Conservation (phyloP, 2,329 filamentous ascomycete genomes). For the Penicillium sp. region DNA sequence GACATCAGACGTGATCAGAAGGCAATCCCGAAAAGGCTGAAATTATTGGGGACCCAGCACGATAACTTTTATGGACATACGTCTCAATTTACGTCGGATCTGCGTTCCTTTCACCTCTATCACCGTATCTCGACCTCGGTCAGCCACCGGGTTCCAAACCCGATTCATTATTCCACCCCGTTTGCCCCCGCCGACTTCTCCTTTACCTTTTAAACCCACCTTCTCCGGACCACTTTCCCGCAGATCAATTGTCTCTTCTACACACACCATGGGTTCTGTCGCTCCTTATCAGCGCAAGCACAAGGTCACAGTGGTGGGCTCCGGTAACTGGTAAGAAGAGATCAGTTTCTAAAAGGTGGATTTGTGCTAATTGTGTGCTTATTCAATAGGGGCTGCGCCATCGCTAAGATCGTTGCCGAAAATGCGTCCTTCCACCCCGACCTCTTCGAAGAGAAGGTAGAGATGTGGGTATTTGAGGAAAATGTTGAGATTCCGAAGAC, state of each 20-base stretch:
- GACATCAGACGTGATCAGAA: constrained; percentile 6
- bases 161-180: constrained; percentile 13
- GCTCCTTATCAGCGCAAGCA: constrained; percentile 30
- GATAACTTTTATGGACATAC: constrained; percentile 13
- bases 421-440: constrained; percentile 70
- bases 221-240: constrained; percentile 11
- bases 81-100: constrained; percentile 17
- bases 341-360: constrained; percentile 28
- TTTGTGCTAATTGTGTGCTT: constrained; percentile 67
- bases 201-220: constrained; percentile 16
- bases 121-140: constrained; percentile 24
- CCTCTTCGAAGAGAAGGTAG: constrained; percentile 77
- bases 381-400: constrained; percentile 79
- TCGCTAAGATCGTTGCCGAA: constrained; percentile 92
- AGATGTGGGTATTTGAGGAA: constrained; percentile 99
- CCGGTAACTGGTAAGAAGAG: constrained; percentile 72
- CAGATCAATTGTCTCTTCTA: constrained; percentile 18
- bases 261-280: constrained; percentile 28
- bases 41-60: constrained; percentile 10
- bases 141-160: constrained; percentile 19
- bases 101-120: constrained; percentile 19
- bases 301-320: constrained; percentile 69
- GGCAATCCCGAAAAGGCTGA: constrained; percentile 7
- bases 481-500: constrained; percentile 64
- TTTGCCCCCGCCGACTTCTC: constrained; percentile 15